Base-by-base conservation (phyloP, 2,329 filamentous ascomycete species). In the Clonostachys rhizophaga region DNA sequence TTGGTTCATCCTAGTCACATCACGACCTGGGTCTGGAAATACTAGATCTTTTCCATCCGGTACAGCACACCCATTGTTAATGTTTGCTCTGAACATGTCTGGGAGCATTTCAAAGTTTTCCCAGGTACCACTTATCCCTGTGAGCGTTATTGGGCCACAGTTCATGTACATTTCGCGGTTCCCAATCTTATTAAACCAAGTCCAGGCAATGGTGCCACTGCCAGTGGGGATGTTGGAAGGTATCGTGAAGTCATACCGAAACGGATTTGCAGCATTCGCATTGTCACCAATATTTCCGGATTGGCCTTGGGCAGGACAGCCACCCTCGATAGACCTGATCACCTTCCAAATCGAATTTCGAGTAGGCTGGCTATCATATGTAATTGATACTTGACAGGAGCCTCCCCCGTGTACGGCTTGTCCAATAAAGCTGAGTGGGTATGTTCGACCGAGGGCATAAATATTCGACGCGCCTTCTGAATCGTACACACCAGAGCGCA, bases 141-240 rank as follows among this genome's bases (percentile, higher is more conserved):
- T 80, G 20, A 97, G 74, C 0, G 74, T 78, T 43, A 95, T 65
- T 0, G 89, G 82, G 0, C 87, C 89, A 57, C 92, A 99, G 77
- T 96, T 95, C 91, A 95, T 95, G 76, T 97, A 96, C 78, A 96
- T 90, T 63, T 97, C 94, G 1, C 91, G 85, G 71, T 96, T 96
- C 4, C 94, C 94, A 10, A 95, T 60, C 50, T 86, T 87, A 74
- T 97, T 97, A 68, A 95, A 83, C 94, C 94, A 97, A 1, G 90
- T 90, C 91, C 91, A 97, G 0, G 89, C 89, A 6, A 97, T 74
- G 0, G 84, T 88, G 24, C 87, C 91, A 37, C 91, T 78, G 5
- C 92, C 94, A 2, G 84, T 71, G 9, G 84, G 81, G 42, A 96
- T 76, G 18, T 84, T 79, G 0, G 75, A 63, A 0, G 91, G 92